A percentile compares a stretch with the other conserved stretches of the same genome.
Conservation (phyloP, 768 basidiomycete genomes). For the Hemileccinum impolitum region DNA sequence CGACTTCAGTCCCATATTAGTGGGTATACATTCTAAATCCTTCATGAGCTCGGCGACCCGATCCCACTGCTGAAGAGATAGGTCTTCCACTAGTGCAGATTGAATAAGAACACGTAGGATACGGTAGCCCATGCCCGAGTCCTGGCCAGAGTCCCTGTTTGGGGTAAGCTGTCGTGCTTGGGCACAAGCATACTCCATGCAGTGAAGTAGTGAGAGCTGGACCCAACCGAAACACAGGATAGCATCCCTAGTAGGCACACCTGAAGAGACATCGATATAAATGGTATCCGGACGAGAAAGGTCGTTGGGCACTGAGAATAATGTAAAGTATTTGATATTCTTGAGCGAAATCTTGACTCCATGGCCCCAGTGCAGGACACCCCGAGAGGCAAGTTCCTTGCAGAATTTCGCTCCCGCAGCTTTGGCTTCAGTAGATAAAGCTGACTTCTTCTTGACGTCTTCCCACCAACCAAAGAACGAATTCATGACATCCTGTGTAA, state of each 20-base stretch:
- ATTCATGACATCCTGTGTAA: constrained; percentile 4
- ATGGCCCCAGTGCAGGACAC: neutral
- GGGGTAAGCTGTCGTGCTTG: constrained; percentile 18
- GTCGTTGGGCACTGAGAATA: constrained; percentile 63
- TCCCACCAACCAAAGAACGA: constrained; percentile 14
- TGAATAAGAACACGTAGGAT: constrained; percentile 60
- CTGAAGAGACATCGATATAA: constrained; percentile 58
- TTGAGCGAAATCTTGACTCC: constrained; percentile 38
- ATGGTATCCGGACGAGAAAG: constrained; percentile 75
- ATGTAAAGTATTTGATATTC: constrained; percentile 52
- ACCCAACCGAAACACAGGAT: constrained; percentile 65
- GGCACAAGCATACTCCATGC: constrained; percentile 62
- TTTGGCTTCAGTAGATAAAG: neutral
- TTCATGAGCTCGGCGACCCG: constrained; percentile 49
- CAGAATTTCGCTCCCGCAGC: constrained; percentile 4
- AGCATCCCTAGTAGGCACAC: constrained; percentile 40
- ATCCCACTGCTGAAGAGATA: constrained; percentile 51
- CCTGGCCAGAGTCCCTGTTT: neutral
- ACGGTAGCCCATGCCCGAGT: constrained; percentile 50
- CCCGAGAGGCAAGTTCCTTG: constrained; percentile 46
- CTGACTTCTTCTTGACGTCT: neutral
- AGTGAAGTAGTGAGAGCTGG: constrained; percentile 67
- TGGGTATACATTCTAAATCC: constrained; percentile 63
- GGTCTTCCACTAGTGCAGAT: constrained; percentile 67
- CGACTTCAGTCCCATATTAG: constrained; percentile 62